phyloP scores from a whole-genome alignment of 805 yeast species.

The Kodamaea jinghongensis region DNA sequence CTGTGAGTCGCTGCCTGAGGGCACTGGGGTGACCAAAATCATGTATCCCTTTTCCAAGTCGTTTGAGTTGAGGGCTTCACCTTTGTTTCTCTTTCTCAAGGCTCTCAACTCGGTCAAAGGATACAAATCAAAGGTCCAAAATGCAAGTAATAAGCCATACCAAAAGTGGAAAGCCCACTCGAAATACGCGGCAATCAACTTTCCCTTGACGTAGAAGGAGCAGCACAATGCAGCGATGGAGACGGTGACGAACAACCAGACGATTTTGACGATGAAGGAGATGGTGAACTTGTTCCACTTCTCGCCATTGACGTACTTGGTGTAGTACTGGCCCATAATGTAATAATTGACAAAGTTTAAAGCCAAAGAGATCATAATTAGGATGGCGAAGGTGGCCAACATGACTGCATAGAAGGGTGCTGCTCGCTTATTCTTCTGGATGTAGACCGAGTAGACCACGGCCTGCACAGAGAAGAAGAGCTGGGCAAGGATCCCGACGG shows the following conservation, averaged over 20 bases:
- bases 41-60: slow-evolving; percentile 3
- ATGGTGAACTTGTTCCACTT: slow-evolving; percentile 28
- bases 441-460: slow-evolving; percentile 16
- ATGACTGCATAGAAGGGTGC: slow-evolving; percentile 22
- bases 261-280: slow-evolving; percentile 22
- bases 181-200: slow-evolving; percentile 18
- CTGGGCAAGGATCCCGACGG: slow-evolving; percentile 23
- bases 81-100: slow-evolving; percentile 9
- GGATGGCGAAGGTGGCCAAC: slow-evolving; percentile 24
- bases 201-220: slow-evolving; percentile 19
- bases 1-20: background rate
- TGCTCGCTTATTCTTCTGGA: slow-evolving; percentile 14
- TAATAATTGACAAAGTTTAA: slow-evolving; percentile 27
- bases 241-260: slow-evolving; percentile 23
- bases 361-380: slow-evolving; percentile 23
- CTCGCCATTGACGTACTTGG: slow-evolving; percentile 27
- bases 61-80: slow-evolving; percentile 1
- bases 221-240: slow-evolving; percentile 19
- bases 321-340: slow-evolving; percentile 29
- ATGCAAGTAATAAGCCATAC: slow-evolving; percentile 25
- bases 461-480: slow-evolving; percentile 21
- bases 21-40: slow-evolving; percentile 7
- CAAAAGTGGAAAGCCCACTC: slow-evolving; percentile 30
- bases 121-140: slow-evolving; percentile 29
- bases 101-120: slow-evolving; percentile 25